Evolutionary conservation across 257 asterid species (phyloP), one percentile per base, ranked within the genome.

Genomic region (Plantago major): DNA sequence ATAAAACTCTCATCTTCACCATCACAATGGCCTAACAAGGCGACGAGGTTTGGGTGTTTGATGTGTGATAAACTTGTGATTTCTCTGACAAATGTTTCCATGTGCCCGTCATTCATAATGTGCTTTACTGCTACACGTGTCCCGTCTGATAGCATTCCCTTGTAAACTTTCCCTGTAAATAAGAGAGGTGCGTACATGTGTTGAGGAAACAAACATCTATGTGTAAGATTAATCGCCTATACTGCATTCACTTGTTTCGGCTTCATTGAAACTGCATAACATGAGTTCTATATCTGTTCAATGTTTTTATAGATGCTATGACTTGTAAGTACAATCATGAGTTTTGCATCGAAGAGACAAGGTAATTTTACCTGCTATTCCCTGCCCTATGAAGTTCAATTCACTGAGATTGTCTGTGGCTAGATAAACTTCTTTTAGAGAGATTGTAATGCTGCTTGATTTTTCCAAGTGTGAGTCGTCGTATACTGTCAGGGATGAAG

Each of bases 1-100:
- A 89, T 87, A 72, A 86, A 89, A 73, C 89, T 84, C 67, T 86
- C 94, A 16, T 89, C 88, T 52, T 72, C 63, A 65, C 86, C 91
- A 70, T 86, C 87, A 65, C 89, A 86, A 46, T 86, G 81, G 58
- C 91, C 95, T 65, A 89, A 59, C 58, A 89, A 38, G 4, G 75
- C 79, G 5, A 86, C 95, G 6, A 89, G 87, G 50, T 89, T 89
- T 9, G 94, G 95, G 60, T 89, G 91, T 58, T 73, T 86, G 50
- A 89, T 81, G 47, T 86, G 95, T 0, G 95, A 82, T 40, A 89
- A 67, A 65, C 95, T 89, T 38, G 83, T 89, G 13, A 89, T 89
- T 73, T 89, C 95, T 55, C 95, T 76, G 17, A 86, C 83, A 62
- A 86, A 86, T 12, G 95, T 72, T 70, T 89, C 94, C 94, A 84